These are phyloP conservation scores for Trifolium dubium DNA, from an alignment of 306 rosid genomes.

Conservation along the genomic window DNA sequence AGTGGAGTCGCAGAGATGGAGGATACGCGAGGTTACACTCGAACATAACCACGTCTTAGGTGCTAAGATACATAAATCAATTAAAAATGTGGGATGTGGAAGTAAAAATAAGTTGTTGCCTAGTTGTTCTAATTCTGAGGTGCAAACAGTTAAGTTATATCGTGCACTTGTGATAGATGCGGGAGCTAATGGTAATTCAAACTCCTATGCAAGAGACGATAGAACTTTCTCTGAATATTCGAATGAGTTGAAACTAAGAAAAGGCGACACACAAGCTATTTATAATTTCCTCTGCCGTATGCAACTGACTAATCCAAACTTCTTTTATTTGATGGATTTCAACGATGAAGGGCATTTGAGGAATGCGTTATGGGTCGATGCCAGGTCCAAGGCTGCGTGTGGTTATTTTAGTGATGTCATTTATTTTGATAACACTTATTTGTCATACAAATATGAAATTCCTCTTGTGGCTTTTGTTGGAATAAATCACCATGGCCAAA, in stretches of 20 bases:
- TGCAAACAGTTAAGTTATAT: conserved; percentile 72
- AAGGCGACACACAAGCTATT: conserved; percentile 87
- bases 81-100: conserved; percentile 68
- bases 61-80: conserved; percentile 61
- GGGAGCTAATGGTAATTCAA: conserved; percentile 58
- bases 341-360: conserved; percentile 80
- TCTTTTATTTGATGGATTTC: conserved; percentile 93
- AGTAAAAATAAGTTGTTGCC: conserved; percentile 61
- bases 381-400: conserved; percentile 84
- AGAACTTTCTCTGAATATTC: conserved; percentile 47
- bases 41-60: conserved; percentile 93
- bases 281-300: conserved; percentile 89
- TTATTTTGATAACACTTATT: conserved; percentile 71
- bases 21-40: conserved; percentile 78
- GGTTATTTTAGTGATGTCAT: conserved; percentile 79
- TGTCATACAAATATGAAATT: conserved; percentile 81
- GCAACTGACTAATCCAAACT: conserved; percentile 89
- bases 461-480: conserved; percentile 94
- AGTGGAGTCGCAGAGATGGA: conserved; percentile 87
- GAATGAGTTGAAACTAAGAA: conserved; percentile 69
- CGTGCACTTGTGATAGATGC: conserved; percentile 90
- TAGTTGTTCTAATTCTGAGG: conserved; percentile 65
- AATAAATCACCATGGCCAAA: conserved; percentile 84
- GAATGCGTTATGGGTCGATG: conserved; percentile 86
- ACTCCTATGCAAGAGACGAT: conserved; percentile 50